phyloP scores from a whole-genome alignment of 352 stramenopile genomes.

The Phytopythium kandeliae region DNA sequence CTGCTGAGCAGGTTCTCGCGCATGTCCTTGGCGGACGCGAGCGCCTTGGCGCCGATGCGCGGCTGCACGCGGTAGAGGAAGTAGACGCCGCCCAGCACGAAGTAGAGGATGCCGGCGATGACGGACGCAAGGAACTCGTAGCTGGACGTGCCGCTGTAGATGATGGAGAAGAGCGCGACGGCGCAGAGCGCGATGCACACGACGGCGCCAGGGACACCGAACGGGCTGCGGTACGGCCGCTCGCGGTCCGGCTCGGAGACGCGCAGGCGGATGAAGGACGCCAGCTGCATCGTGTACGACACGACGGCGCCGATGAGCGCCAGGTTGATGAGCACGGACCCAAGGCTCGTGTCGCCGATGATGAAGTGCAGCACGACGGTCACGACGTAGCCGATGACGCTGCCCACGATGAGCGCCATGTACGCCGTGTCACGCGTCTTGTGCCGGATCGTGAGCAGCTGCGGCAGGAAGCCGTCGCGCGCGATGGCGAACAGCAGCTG shows the following conservation, averaged over 20 bases:
- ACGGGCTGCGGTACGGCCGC: slow-evolving; percentile 48
- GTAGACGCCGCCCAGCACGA: slow-evolving; percentile 36
- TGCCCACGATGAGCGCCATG: slow-evolving; percentile 46
- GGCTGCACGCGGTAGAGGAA: slow-evolving; percentile 36
- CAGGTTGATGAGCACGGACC: slow-evolving; percentile 66
- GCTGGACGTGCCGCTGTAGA: slow-evolving; percentile 50
- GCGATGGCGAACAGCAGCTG: slow-evolving; percentile 61
- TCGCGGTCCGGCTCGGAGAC: slow-evolving; percentile 38
- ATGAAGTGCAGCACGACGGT: slow-evolving; percentile 49
- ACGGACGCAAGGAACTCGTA: slow-evolving; percentile 60
- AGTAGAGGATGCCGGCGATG: slow-evolving; percentile 48
- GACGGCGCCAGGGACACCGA: slow-evolving; percentile 41
- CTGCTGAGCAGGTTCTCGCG: slow-evolving; percentile 34
- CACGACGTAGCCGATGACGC: slow-evolving; percentile 32
- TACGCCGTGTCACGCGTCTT: slow-evolving; percentile 43
- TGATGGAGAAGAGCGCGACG: slow-evolving; percentile 50
- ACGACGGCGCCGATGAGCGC: slow-evolving; percentile 58
- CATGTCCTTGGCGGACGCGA: slow-evolving; percentile 18
- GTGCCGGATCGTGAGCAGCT: slow-evolving; percentile 39
- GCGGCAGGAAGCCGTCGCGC: slow-evolving; percentile 49
- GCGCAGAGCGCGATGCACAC: slow-evolving; percentile 39
- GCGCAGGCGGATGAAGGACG: slow-evolving; percentile 51
- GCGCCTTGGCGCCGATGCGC: slow-evolving; percentile 15
- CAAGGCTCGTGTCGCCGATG: slow-evolving; percentile 51
- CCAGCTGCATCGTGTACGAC: slow-evolving; percentile 56